Evolutionary conservation across 345 rosid genomes (phyloP), one percentile per base, ranked within the genome.

Genomic region (Gossypium sturtianum): DNA sequence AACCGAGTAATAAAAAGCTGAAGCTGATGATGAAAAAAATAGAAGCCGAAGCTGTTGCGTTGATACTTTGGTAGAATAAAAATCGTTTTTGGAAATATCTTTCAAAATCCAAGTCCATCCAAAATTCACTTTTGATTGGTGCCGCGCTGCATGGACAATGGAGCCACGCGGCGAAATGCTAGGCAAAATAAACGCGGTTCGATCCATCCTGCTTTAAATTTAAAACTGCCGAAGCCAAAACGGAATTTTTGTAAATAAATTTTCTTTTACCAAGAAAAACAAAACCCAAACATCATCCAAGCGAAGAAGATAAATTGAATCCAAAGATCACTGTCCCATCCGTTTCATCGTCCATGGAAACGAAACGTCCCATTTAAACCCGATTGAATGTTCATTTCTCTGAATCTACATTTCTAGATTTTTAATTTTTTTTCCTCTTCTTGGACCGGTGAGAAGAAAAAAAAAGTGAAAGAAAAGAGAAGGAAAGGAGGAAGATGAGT

Each of bases 401-500:
- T 29, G 47, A 76, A 61, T 69, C 57, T 13, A 9, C 60, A 43
- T 22, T 44, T 48, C 8, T 5, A 9, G 12, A 57, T 58, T 27
- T 59, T 75, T 9, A 12, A 25, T 0, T 5, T 20, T 65, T 13
- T 16, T 29, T 23, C 20, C 2, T 4, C 29, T 74, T 74, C 7
- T 61, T 83, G 51, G 73, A 79, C 83, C 80, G 75, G 74, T 9
- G 57, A 4, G 11, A 17, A 10, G 9, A 10, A 27, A 17, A 34
- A 1, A 34, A 27, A 34, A 66, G 64, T 25, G 16, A 9, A 65
- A 16, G 43, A 34, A 62, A 48, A 5, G 19, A 3, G 51, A 15
- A 67, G 2, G 38, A 67, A 49, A 71, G 25, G 69, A 62, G 67
- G 83, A 91, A 84, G 87, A 89, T 84, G 82, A 88, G 77, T 66